A percentile compares a stretch with the other conserved stretches of the same genome.
These are phyloP conservation scores for Pichia sp. DNA, from an alignment of 1,139 yeast species.

Conservation along the genomic window DNA sequence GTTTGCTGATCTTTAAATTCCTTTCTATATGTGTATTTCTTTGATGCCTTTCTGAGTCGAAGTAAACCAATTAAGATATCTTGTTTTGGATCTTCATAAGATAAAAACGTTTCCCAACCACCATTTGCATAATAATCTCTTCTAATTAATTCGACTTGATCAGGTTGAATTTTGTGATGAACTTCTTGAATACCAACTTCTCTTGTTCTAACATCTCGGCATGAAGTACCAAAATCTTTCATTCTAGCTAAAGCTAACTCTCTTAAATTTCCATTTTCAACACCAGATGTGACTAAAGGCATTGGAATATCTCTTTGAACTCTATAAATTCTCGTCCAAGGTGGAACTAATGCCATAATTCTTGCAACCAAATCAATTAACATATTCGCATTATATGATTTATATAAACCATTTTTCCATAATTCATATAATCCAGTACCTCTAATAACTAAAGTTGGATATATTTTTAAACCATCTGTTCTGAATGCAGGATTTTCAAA, in stretches of 20 bases:
- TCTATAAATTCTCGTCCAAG: constrained; percentile 98
- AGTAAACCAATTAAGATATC: constrained; percentile 90
- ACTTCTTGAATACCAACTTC: constrained; percentile 99
- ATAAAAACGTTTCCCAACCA: constrained; percentile 97
- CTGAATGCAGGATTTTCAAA: constrained; percentile 96
- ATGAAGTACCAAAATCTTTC: constrained; percentile 95
- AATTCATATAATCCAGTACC: constrained; percentile 96
- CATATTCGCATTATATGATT: constrained; percentile 91
- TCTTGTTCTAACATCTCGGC: constrained; percentile 96
- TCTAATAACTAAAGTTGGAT: constrained; percentile 93
- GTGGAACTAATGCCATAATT: constrained; percentile 92
- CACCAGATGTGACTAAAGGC: constrained; percentile 98
- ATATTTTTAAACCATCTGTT: constrained; percentile 92
- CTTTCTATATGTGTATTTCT: constrained; percentile 83
- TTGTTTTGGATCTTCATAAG: constrained; percentile 95
- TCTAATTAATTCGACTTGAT: constrained; percentile 90
- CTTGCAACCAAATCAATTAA: constrained; percentile 91
- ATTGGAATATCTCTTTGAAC: constrained; percentile 98
- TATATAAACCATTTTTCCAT: constrained; percentile 94
- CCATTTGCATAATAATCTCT: constrained; percentile 97
- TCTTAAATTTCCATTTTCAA: constrained; percentile 93
- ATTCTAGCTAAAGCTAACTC: constrained; percentile 94
- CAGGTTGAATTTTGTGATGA: constrained; percentile 94
- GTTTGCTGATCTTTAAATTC: constrained; percentile 82
- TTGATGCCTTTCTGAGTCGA: constrained; percentile 81